Base-by-base conservation (phyloP, 1,284 basidiomycete species). In the Fomitopsis betulina region DNA sequence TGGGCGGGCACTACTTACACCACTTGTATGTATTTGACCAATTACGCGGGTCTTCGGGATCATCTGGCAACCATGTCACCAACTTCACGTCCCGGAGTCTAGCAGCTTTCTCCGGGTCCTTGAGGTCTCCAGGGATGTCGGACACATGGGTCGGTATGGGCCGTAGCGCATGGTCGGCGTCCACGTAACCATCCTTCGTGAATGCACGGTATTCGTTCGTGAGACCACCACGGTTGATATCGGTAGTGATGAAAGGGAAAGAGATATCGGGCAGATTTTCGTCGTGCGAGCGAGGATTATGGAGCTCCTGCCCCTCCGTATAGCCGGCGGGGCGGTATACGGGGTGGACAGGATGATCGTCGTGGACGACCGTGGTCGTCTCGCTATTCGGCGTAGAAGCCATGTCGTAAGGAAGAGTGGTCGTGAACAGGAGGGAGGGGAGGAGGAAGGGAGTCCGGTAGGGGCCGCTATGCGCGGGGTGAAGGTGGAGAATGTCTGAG, bases 11-110 rank as follows among this genome's bases (percentile, higher is more conserved):
- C 4, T 15, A 69, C 69, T 60, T 65, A 72, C 70, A 72, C 84
- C 84, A 85, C 64, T 82, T 84, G 60, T 78, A 76, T 25, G 58
- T 42, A 2, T 58, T 63, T 1, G 76, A 74, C 80, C 82, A 86
- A 62, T 84, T 86, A 59, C 85, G 82, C 7, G 86, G 86, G 66
- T 89, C 87, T 37, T 70, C 69, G 5, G 78, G 82, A 70, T 89
- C 87, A 62, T 83, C 63, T 25, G 67, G 64, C 58, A 68, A 63
- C 63, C 66, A 72, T 55, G 70, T 72, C 40, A 72, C 70, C 57
- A 72, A 57, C 66, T 70, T 70, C 63, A 70, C 62, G 40, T 72
- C 62, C 62, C 66, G 66, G 49, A 74, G 65, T 39, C 60, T 54
- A 39, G 63, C 59, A 12, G 69, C 71, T 64, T 71, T 73, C 58